Base-by-base conservation (phyloP, 2,329 filamentous ascomycete species). In the Colletotrichum graminicola region DNA sequence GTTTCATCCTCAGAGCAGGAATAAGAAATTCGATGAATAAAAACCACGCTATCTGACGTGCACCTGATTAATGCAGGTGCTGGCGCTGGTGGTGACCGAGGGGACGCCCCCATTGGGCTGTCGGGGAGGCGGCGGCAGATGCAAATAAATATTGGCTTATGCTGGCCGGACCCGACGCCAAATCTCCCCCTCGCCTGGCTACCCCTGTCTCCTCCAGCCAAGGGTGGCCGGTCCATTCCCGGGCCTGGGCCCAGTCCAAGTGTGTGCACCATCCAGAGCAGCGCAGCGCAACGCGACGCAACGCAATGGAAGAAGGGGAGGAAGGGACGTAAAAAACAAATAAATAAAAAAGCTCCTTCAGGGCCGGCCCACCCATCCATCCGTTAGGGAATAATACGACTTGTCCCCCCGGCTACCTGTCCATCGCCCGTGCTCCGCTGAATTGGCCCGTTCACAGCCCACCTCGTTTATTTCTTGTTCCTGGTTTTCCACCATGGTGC, bases 111-210 rank as follows among this genome's bases (percentile, higher is more conserved):
- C 43, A 49, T 61, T 61, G 59, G 57, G n/a, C 10, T 49, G 43
- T 32, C 29, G 41, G 41, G 32, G 45, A 21, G 43, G 43, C 43
- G 43, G 43, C 43, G 59, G 55, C 41, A 56, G 32, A 49, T 21
- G 39, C 51, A 36, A 36, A 29, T 29, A 56, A 51, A 63, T 12
- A 54, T 54, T 23, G 43, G 41, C 54, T 67, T 47, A n/a, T n/a
- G n/a, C n/a, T n/a, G n/a, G n/a, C n/a, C n/a, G n/a, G 45, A 66
- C 69, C 69, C 54, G 66, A 72, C 66, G 69, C 69, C 61, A 72
- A 70, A 72, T 70, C 69, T 72, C 69, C 66, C 56, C 60, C 66
- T 67, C 52, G 45, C 69, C 59, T n/a, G 49, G 47, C 41, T 21
- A 65, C 54, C 66, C 69, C 69, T 72, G 66, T 49, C 56, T 36